Evolutionary conservation across 1,139 yeast genomes (phyloP).

Genomic region (Geotrichum fermentans): DNA sequence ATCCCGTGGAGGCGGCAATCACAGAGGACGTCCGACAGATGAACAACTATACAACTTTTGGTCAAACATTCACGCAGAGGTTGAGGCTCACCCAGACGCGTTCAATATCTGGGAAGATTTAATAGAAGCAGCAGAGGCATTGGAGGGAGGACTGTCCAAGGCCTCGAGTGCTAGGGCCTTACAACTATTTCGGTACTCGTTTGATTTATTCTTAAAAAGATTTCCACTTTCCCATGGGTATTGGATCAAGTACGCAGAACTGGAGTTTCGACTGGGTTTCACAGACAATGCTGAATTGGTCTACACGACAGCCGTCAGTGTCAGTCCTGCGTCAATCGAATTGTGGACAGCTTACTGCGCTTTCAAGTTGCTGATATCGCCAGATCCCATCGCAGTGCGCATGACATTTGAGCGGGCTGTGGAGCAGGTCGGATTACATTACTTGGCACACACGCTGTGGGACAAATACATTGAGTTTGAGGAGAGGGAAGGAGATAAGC

Average conservation of each 20-base stretch:
- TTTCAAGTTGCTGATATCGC: conserved; percentile 46
- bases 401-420: conserved; percentile 59
- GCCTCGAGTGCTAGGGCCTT: conserved; percentile 41
- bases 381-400: conserved; percentile 18
- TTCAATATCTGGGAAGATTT: conserved; percentile 46
- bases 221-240: conserved; percentile 74
- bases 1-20: conserved; percentile 2
- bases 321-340: conserved; percentile 53
- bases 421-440: conserved; percentile 62
- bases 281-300: conserved; percentile 41
- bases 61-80: conserved; percentile 30
- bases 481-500: conserved; percentile 36
- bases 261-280: conserved; percentile 57
- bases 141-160: conserved; percentile 43
- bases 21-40: conserved; percentile 8
- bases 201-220: conserved; percentile 52
- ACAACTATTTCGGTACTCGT: conserved; percentile 45
- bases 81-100: conserved; percentile 37
- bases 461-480: conserved; percentile 61
- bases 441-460: conserved; percentile 70
- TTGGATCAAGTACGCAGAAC: conserved; percentile 71
- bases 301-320: conserved; percentile 51
- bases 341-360: conserved; percentile 70
- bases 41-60: conserved; percentile 21
- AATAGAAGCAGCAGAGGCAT: conserved; percentile 34